Evolutionary conservation across 805 yeast genomes (phyloP).

Genomic region (Saccharomycopsis sp.): DNA sequence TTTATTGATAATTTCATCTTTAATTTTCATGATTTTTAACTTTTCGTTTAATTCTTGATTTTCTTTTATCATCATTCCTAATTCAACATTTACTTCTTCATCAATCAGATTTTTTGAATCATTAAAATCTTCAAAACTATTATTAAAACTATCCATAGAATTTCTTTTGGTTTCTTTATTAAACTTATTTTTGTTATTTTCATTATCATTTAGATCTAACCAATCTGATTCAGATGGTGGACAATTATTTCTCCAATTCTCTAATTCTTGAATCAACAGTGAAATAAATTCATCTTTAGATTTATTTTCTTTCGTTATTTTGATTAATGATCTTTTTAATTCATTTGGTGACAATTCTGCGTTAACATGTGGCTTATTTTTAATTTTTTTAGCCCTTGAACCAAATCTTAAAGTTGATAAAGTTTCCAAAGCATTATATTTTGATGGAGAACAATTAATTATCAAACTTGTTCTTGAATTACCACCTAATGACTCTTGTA

Average conservation of each 20-base stretch:
- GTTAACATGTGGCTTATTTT: constrained; percentile 56
- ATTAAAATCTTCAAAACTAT: constrained; percentile 2
- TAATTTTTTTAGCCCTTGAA: constrained; percentile 54
- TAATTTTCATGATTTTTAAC: background rate
- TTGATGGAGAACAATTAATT: constrained; percentile 61
- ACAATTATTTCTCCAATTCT: constrained; percentile 11
- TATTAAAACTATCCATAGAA: background rate
- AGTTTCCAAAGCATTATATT: constrained; percentile 49
- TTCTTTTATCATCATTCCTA: background rate
- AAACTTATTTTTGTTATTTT: background rate
- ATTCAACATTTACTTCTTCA: background rate
- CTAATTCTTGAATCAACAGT: constrained; percentile 18
- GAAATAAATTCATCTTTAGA: constrained; percentile 28
- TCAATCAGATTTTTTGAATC: background rate
- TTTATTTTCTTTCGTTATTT: constrained; percentile 25
- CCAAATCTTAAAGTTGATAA: constrained; percentile 69
- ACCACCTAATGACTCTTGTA: constrained; percentile 76
- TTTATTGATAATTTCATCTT: background rate
- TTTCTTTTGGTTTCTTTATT: background rate
- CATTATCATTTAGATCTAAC: constrained; percentile 2
- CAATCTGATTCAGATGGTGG: constrained; percentile 4
- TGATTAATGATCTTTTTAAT: constrained; percentile 23
- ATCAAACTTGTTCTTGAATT: constrained; percentile 69
- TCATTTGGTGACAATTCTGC: constrained; percentile 44
- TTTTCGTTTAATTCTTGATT: constrained; percentile 1